Percentiles rank a stretch among this genome's conserved stretches.
These are phyloP conservation scores for Anisodus acutangulus DNA, from an alignment of 257 asterid genomes.

Conservation along the genomic window DNA sequence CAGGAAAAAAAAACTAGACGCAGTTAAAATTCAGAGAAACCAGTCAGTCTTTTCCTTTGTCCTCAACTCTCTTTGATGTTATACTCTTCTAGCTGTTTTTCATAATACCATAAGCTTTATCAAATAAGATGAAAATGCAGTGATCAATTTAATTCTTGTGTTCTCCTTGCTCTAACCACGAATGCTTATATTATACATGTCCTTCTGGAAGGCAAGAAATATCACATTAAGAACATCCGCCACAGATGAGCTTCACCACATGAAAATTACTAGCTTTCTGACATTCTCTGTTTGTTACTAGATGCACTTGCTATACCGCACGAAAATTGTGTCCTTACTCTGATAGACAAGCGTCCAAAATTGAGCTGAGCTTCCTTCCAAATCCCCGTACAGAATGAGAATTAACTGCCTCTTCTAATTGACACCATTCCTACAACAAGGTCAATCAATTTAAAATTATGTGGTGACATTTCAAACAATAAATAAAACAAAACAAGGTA, in stretches of 20 bases:
- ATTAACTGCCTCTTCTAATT: constrained; percentile 60
- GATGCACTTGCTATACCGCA: constrained; percentile 31
- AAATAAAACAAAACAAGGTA: background rate
- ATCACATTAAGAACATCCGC: background rate
- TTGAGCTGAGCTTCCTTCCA: constrained; percentile 63
- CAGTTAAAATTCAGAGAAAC: background rate
- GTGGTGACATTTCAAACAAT: background rate
- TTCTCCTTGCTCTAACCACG: constrained; percentile 1
- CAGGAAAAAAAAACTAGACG: background rate
- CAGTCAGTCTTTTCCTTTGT: background rate
- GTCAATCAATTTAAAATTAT: constrained; percentile 30
- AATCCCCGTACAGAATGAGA: constrained; percentile 57
- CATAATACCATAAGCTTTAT: background rate
- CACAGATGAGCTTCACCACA: background rate
- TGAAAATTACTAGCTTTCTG: background rate
- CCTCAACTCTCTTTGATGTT: constrained; percentile 11
- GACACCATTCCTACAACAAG: constrained; percentile 59
- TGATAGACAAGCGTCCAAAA: constrained; percentile 51
- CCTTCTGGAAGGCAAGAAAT: background rate
- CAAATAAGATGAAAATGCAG: background rate
- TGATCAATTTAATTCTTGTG: background rate
- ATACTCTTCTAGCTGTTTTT: background rate
- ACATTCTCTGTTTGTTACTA: background rate
- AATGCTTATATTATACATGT: background rate
- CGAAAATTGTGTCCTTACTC: constrained; percentile 47